Conservation (phyloP, 441 rosid genomes). For the Bruguiera hainesii region DNA sequence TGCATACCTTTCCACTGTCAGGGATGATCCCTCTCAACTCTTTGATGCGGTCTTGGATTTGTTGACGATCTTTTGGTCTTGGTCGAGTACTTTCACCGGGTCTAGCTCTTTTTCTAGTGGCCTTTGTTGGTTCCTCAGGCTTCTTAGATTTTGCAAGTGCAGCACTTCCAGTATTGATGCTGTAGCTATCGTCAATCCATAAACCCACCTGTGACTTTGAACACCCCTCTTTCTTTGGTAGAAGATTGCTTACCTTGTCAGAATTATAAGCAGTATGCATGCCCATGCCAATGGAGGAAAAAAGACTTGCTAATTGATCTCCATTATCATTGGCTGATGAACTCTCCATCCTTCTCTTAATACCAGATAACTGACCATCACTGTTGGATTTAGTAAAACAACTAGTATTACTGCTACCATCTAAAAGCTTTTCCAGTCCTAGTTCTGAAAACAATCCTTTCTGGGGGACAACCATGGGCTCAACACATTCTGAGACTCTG, state of each 20-base stretch:
- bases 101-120: conserved; percentile 62
- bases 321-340: conserved; percentile 34
- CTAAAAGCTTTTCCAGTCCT: conserved; percentile 63
- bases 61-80: conserved; percentile 97
- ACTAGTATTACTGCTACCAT: conserved; percentile 35
- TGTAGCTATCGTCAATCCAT: conserved; percentile 78
- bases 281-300: conserved; percentile 33
- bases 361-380: conserved; percentile 37
- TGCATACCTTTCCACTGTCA: conserved; percentile 72
- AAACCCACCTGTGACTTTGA: conserved; percentile 49
- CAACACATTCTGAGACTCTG: conserved; percentile 31
- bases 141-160: conserved; percentile 37
- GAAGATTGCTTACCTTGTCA: conserved; percentile 23
- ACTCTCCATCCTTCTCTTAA: conserved; percentile 51
- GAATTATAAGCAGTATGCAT: conserved; percentile 21
- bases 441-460: conserved; percentile 74
- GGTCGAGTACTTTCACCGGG: conserved; percentile 83
- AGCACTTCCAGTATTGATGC: conserved; percentile 46
- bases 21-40: conserved; percentile 89
- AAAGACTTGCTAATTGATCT: conserved; percentile 27
- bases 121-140: conserved; percentile 50
- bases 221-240: conserved; percentile 26
- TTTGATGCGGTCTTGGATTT: conserved; percentile 86
- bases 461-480: conserved; percentile 28
- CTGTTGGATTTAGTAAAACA: conserved; percentile 24